phyloP scores from a whole-genome alignment of 345 rosid species.

The Citrus medica region DNA sequence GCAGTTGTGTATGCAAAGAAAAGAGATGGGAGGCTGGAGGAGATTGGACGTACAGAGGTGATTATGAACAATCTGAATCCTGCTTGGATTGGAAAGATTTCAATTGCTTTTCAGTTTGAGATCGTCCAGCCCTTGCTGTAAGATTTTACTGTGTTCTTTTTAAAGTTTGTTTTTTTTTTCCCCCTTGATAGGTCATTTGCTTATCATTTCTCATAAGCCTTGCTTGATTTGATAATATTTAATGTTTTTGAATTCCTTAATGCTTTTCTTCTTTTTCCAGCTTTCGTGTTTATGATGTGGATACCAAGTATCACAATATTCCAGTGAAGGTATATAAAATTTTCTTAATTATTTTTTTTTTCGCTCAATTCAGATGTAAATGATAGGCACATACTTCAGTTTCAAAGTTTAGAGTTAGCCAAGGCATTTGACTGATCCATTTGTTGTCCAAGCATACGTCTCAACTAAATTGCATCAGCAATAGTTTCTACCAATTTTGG shows the following conservation, averaged over 20 bases:
- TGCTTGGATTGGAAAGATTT: conserved; percentile 68
- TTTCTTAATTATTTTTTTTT: conserved; percentile 7
- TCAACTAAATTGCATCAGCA: not conserved
- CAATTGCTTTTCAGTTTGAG: conserved; percentile 76
- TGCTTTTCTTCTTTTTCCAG: conserved; percentile 33
- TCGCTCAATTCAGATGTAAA: not conserved
- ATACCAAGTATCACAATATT: conserved; percentile 57
- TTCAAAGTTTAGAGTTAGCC: not conserved
- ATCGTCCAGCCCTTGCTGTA: conserved; percentile 71
- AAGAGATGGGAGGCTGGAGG: conserved; percentile 62
- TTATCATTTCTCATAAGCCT: not conserved
- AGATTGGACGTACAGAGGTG: conserved; percentile 90
- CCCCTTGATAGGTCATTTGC: not conserved
- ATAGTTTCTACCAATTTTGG: not conserved
- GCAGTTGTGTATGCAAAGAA: conserved; percentile 56
- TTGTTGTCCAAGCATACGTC: not conserved
- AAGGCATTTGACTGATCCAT: not conserved
- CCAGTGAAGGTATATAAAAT: conserved; percentile 58
- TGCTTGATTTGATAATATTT: conserved; percentile 1
- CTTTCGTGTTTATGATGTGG: conserved; percentile 69
- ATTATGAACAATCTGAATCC: conserved; percentile 67
- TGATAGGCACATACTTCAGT: not conserved
- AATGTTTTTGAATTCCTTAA: conserved; percentile 1
- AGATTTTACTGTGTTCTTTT: conserved; percentile 14
- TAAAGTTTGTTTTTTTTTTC: not conserved